Evolutionary conservation across 352 stramenopile species (phyloP), one percentile per base, ranked within the genome.

Genomic region (Phytophthora crassamura): DNA sequence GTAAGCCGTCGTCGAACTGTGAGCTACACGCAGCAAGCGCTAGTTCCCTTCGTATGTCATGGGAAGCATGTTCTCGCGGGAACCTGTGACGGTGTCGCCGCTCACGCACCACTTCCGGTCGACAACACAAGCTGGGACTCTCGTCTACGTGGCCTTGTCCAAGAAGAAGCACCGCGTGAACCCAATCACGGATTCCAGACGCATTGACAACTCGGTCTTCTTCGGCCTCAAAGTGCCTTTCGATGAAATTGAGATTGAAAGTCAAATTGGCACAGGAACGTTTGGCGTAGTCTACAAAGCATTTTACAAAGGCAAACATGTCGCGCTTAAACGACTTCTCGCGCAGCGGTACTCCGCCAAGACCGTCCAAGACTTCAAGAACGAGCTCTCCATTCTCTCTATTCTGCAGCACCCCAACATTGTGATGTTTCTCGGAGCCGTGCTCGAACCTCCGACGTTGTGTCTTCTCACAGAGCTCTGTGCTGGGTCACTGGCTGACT

Each of bases 271-370:
- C 34, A 83, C 76, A 14, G 82, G 84, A 45, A 93, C 86, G 49
- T 93, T 93, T 59, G 84, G 84, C 25, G 81, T 88, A 5, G 82
- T 93, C n/a, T 93, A 91, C 73, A 89, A 91, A 56, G 84, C 80
- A 3, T 75, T 86, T 53, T 90, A 83, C 78, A 85, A 89, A 52
- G 80, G 82, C 53, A 93, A 90, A 60, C 80, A 83, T 45, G 59
- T 93, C 36, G 84, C 84, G 9, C 69, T 91, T 56, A 93, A 93
- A 67, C 77, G 78, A 28, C 65, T 93, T 15, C 65, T 88, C 12
- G 69, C 81, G 35, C 70, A 85, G 48, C 72, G 84, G 32, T 80
- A 82, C 57, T 84, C 76, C 28, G 67, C 69, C 25, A 90, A 90
- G 62, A 84, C 72, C 18, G 68, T 89, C 7, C 67, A 79, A 20